Evolutionary conservation across 495 filamentous ascomycete genomes (phyloP).

Genomic region (Penicillium ucsense): DNA sequence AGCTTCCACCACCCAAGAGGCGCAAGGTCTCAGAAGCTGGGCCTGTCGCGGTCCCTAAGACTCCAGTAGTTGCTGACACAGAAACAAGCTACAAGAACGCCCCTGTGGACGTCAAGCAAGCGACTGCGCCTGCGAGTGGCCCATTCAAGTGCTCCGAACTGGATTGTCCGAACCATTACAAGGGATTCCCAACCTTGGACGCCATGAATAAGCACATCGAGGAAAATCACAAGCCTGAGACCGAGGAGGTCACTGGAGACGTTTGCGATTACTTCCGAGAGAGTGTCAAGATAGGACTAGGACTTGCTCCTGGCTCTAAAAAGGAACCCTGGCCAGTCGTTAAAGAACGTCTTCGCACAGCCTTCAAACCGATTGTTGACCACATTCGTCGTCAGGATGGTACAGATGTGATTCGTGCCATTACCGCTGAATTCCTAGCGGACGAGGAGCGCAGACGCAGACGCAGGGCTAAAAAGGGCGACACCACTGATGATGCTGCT

Average conservation of each 20-base stretch:
- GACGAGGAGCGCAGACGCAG: no score
- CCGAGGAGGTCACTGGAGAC: conserved; percentile 36
- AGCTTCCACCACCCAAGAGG: conserved; percentile 54
- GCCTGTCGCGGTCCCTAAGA: conserved; percentile 20
- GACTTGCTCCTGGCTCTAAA: conserved; percentile 20
- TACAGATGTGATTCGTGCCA: no score
- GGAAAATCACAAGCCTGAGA: conserved; percentile 34
- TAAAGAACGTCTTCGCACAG: background rate
- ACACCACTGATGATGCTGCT: conserved; percentile 1
- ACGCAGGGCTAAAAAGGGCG: no score
- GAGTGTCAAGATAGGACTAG: conserved; percentile 28
- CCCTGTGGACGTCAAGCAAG: conserved; percentile 25
- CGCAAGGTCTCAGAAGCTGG: conserved; percentile 36
- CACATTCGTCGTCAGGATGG: no score
- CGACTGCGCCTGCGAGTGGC: conserved; percentile 18
- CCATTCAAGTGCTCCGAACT: conserved; percentile 35
- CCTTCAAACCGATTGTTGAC: no score
- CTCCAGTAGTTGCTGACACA: conserved; percentile 15
- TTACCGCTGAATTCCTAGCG: no score
- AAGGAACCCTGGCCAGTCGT: conserved; percentile 15
- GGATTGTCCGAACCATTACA: conserved; percentile 36
- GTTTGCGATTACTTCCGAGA: conserved; percentile 38
- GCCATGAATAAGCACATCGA: conserved; percentile 40
- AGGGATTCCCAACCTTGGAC: conserved; percentile 35
- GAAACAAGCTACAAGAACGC: conserved; percentile 23